Evolutionary conservation across 2,329 filamentous ascomycete genomes (phyloP).

Genomic region (Trichoderma cornu-damae): DNA sequence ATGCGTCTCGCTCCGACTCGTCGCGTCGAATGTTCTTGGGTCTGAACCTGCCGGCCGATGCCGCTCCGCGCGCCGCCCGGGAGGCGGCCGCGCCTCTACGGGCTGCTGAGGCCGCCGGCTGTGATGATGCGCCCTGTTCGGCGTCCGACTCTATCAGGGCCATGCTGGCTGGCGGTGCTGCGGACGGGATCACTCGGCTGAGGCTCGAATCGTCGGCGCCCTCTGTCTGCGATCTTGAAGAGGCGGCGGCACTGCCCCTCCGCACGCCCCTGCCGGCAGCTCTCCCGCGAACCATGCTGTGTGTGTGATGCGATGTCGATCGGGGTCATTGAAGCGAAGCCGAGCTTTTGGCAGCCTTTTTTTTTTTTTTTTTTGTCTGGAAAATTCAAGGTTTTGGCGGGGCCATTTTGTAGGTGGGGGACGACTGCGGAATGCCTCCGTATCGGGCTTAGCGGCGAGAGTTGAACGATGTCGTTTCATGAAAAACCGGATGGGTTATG

Average conservation of each 20-base stretch:
- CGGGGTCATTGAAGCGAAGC: constrained; percentile 10
- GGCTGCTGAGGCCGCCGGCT: constrained; percentile 20
- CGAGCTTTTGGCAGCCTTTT: background rate
- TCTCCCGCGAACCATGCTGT: constrained; percentile 33
- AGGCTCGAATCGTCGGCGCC: constrained; percentile 19
- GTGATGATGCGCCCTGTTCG: constrained; percentile 4
- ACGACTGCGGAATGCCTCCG: constrained; percentile 17
- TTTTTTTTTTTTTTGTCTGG: constrained; percentile 14
- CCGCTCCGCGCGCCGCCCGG: constrained; percentile 31
- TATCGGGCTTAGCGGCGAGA: constrained; percentile 9
- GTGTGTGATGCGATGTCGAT: background rate
- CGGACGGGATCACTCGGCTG: background rate
- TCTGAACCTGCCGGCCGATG: constrained; percentile 39
- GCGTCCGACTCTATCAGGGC: constrained; percentile 19
- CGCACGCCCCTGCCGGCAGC: constrained; percentile 31
- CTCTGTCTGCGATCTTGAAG: constrained; percentile 24
- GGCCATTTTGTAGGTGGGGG: constrained; percentile 30
- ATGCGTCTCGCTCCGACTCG: constrained; percentile 44
- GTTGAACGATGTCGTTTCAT: too few relatives aligned
- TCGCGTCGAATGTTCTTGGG: constrained; percentile 48
- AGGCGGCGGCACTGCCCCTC: constrained; percentile 29
- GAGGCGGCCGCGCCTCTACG: constrained; percentile 24
- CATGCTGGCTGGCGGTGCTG: constrained; percentile 19
- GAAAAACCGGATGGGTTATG: too few relatives aligned
- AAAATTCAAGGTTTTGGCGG: constrained; percentile 26